phyloP scores from a whole-genome alignment of 345 rosid genomes.

The Populus nigra region DNA sequence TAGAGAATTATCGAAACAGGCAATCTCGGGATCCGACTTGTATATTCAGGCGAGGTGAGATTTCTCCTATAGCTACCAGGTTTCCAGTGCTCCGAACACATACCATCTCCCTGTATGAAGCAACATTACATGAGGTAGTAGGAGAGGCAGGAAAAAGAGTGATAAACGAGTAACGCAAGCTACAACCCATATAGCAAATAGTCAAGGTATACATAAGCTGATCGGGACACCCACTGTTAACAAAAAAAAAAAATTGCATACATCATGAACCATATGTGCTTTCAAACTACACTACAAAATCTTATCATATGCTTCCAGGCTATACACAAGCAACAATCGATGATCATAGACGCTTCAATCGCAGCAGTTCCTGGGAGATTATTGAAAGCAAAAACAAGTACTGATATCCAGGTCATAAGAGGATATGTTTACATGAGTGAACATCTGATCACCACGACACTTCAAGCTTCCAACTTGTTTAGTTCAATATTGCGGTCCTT shows the following conservation, averaged over 20 bases:
- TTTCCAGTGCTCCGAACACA: no score
- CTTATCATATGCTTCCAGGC: neutral
- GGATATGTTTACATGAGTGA: neutral
- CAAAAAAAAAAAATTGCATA: no score
- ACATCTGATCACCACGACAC: neutral
- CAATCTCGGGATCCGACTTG: no score
- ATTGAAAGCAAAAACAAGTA: neutral
- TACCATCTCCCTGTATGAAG: neutral
- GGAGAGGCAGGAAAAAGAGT: no score
- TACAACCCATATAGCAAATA: neutral
- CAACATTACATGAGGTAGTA: neutral
- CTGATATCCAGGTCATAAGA: neutral
- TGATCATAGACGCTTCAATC: neutral
- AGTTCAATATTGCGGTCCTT: slow-evolving; percentile 21
- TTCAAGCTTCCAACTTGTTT: slow-evolving; percentile 21
- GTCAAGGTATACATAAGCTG: no score
- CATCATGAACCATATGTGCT: neutral
- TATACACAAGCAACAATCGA: slow-evolving; percentile 4
- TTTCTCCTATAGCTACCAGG: no score
- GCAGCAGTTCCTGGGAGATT: neutral
- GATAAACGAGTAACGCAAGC: neutral
- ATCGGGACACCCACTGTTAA: fast-evolving
- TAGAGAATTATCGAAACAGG: no score
- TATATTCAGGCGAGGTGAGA: no score
- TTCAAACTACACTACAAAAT: neutral